Evolutionary conservation across 2,329 filamentous ascomycete species (phyloP), one percentile per base, ranked within the genome.

Genomic region (Trichoderma lentiforme): DNA sequence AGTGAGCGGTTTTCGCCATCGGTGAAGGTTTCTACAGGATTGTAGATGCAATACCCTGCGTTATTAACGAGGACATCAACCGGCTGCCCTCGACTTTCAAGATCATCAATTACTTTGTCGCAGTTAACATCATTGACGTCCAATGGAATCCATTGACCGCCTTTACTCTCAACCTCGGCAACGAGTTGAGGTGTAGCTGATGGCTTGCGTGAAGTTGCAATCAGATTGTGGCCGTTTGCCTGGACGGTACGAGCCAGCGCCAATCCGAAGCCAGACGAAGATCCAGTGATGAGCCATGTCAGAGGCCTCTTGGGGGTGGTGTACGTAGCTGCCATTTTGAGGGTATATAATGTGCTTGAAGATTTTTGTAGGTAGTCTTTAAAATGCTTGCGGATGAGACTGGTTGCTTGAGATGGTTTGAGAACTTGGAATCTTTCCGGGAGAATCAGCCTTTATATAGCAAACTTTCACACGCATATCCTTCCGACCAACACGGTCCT

Each of bases 1-100:
- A 69, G 24, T 0, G 36, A n/a, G 28, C 66, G 66, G n/a, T 26
- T 57, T 51, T 69, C 66, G 21, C 15, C 21, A 9, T 69, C 66
- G 2, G 66, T 61, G 28, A 69, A 69, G 36, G 18, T 51, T 24
- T 69, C 66, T 2, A n/a, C 56, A 1, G 57, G 56, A 34, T 57
- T 69, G 28, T 69, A 61, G 1, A 69, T 69, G 28, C 66, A 69
- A n/a, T 61, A 69, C 21, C 66, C 66, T 3, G 66, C 66, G n/a
- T 69, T 69, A 28, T 34, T 69, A 5, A 69, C 66, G 4, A 69
- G 66, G 47, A 69, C 66, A 34, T 69, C 66, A 18, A 69, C n/a
- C 4, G 14, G 15, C 14, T 69, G 66, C 5, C 66, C 56, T 18
- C 30, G 34, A 5, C 18, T 39, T 14, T 69, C 66, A 32, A 69